Evolutionary conservation across 2,329 filamentous ascomycete species (phyloP), one percentile per base, ranked within the genome.

Genomic region (Alternaria triticina): DNA sequence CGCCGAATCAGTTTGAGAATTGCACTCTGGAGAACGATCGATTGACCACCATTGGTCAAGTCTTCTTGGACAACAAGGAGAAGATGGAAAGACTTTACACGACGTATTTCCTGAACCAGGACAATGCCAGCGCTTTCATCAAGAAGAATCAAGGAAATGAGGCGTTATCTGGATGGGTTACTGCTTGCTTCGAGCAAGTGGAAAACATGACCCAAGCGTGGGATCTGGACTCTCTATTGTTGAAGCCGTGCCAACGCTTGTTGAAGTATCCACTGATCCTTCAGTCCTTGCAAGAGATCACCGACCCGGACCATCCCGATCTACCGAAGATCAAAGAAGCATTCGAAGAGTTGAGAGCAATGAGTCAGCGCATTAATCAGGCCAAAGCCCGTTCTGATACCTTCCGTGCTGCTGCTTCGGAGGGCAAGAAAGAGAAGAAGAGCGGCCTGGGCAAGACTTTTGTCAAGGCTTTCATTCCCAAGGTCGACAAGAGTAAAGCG

Each of bases 221-320:
- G 96, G 92, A 97, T 79, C 81, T 99, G 64, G 94, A 97, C 79
- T 97, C 96, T 0, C 85, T 99, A n/a, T 87, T 99, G 20, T 95
- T 99, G 76, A 99, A 99, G 80, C 96, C 96, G 2, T 94, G 97
- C 79, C 96, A 99, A 81, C 89, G 96, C 51, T 90, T 98, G 66
- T 90, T 95, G 33, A 97, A 97, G 75, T 99, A 98, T 75, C 94
- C 94, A 4, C 89, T 97, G 49, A 84, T 99, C 44, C 88, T 99
- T 47, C 88, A 89, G 33, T 90, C 94, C 60, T 84, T 99, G 11
- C 84, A 96, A 23, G 89, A 94, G 66, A 87, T 90, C 60, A 98
- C 95, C 0, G 90, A 92, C 0, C 81, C 86, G 10, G 90, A 94
- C 66, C 96, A 99, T 75, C 94, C 95, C 0, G 96, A 99, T 79